Percentiles rank a stretch among this genome's conserved stretches.
phyloP scores from a whole-genome alignment of 2,329 filamentous ascomycete genomes.

The Zasmidium citrigriseum region DNA sequence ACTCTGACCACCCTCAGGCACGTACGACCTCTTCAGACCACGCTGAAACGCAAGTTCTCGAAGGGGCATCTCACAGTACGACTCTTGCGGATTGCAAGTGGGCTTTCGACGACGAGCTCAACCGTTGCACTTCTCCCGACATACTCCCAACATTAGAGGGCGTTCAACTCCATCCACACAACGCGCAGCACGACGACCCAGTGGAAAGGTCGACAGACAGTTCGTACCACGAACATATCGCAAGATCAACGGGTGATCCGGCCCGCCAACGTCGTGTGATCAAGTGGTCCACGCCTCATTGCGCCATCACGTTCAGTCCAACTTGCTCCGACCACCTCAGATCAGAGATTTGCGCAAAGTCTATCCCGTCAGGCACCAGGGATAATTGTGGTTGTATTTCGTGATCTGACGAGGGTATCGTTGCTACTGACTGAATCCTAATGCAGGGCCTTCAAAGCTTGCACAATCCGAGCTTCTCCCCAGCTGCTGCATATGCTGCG shows the following conservation, averaged over 20 bases:
- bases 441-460: background rate
- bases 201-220: background rate
- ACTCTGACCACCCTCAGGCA: slow-evolving; percentile 6
- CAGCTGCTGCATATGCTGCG: background rate
- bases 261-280: background rate
- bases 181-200: background rate
- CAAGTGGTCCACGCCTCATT: background rate
- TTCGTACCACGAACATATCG: too few relatives aligned
- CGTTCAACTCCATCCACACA: background rate
- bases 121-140: slow-evolving; percentile 4
- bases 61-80: background rate
- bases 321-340: background rate
- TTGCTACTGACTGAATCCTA: background rate
- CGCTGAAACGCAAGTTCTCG: background rate
- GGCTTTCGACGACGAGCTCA: background rate
- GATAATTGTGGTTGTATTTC: background rate
- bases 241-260: slow-evolving; percentile 1
- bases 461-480: slow-evolving; percentile 4
- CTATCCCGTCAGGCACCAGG: background rate
- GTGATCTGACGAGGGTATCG: background rate
- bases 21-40: background rate
- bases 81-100: background rate
- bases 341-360: slow-evolving; percentile 11
- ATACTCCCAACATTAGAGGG: background rate
- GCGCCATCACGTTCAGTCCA: slow-evolving; percentile 6